Percentiles rank a stretch among this genome's conserved stretches.
phyloP scores from a whole-genome alignment of 2,329 filamentous ascomycete genomes.

The Cadophora gregata region DNA sequence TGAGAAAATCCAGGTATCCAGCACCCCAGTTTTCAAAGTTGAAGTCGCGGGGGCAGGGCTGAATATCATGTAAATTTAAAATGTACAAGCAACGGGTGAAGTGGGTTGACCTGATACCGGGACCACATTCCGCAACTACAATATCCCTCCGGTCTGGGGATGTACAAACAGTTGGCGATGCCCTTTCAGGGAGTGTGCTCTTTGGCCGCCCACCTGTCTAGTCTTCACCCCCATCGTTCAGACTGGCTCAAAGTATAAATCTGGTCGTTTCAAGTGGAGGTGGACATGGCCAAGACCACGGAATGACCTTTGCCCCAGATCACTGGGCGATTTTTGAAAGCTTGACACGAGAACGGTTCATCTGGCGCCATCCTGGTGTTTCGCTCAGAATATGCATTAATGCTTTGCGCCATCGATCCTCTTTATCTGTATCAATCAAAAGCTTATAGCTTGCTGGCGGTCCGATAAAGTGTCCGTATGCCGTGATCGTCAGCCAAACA shows the following conservation, averaged over 20 bases:
- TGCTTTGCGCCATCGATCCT: neutral
- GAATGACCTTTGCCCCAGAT: neutral
- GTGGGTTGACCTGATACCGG: neutral
- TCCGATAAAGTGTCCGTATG: neutral
- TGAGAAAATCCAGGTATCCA: neutral
- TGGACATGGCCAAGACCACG: neutral
- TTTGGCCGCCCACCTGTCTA: neutral
- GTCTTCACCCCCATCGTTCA: neutral
- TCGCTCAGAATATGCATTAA: neutral
- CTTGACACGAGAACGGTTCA: slow-evolving; percentile 1
- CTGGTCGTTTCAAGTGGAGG: neutral
- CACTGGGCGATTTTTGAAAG: neutral
- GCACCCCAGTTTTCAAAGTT: slow-evolving; percentile 2
- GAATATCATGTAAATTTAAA: neutral
- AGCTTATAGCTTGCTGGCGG: neutral
- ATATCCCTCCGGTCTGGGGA: neutral
- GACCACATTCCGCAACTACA: slow-evolving; percentile 7
- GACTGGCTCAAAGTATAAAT: neutral
- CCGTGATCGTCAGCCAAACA: slow-evolving; percentile 1
- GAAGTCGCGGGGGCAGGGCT: neutral
- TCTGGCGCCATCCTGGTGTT: neutral
- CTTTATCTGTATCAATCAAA: neutral
- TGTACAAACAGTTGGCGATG: neutral
- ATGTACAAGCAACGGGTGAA: neutral
- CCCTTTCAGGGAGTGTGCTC: neutral